Evolutionary conservation across 257 asterid species (phyloP), one percentile per base, ranked within the genome.

Genomic region (Apocynum venetum): DNA sequence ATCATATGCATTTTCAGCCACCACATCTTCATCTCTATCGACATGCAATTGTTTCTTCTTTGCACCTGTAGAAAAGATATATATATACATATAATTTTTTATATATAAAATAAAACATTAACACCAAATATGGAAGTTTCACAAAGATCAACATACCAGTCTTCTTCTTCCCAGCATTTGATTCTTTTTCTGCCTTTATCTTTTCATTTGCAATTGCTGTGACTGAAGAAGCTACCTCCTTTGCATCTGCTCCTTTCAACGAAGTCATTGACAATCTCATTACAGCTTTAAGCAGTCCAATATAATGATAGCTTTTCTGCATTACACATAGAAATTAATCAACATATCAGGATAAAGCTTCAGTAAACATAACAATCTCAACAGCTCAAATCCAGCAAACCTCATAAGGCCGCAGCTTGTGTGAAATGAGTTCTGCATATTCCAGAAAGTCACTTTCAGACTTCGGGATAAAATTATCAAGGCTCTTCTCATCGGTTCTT

Each of bases 181-280:
- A 96, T 78, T 95, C 99, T 80, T 94, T 93, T 84, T 96, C 99
- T 6, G 94, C 96, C 81, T 93, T 96, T 60, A 96, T 90, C 86
- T 96, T 96, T 83, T 96, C 99, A 77, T 93, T 93, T 73, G 98
- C 99, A 59, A 96, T 88, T 74, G 99, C 99, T 71, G 98, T 86
- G 75, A 96, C 82, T 4, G 98, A 88, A 71, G 99, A 93, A 20
- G 96, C 95, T 52, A 96, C 82, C 35, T 96, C 99, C 84, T 93
- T 93, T 77, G 92, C 97, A 86, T 96, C 99, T 40, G 92, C 85
- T 0, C 97, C 99, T 87, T 93, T 96, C 90, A 92, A 81, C 15
- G 93, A 35, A 60, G 94, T 80, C 92, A 89, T 70, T 15, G 98
- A 91, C 83, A 92, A 77, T 87, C 99, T 88, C 97, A 96, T 93